Percentiles rank a stretch among this genome's conserved stretches.
Evolutionary conservation across 1,139 yeast species (phyloP).

Genomic region (Pichia sp.): DNA sequence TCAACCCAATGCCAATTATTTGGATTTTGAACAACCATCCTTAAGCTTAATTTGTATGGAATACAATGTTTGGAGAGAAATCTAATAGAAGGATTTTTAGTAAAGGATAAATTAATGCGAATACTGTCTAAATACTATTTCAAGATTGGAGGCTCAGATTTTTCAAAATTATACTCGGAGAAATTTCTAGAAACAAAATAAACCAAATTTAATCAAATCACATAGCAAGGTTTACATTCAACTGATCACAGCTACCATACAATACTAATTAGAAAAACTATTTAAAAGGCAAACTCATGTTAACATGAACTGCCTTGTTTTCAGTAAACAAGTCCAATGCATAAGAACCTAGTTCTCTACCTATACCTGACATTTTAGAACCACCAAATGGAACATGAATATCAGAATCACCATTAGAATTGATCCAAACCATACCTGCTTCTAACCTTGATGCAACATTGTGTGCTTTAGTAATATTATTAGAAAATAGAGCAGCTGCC

Average conservation of each 20-base stretch:
- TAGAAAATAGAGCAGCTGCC: slow-evolving; percentile 68
- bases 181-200: too few relatives aligned
- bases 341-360: slow-evolving; percentile 79
- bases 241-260: too few relatives aligned
- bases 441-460: slow-evolving; percentile 56
- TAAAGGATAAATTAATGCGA: too few relatives aligned
- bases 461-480: slow-evolving; percentile 50
- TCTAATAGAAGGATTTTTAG: too few relatives aligned
- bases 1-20: slow-evolving; percentile 98
- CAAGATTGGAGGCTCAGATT: too few relatives aligned
- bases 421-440: slow-evolving; percentile 84
- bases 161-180: too few relatives aligned
- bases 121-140: too few relatives aligned
- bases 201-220: too few relatives aligned
- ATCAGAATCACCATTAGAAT: slow-evolving; percentile 77
- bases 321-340: slow-evolving; percentile 71
- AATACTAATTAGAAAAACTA: background rate
- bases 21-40: slow-evolving; percentile 67
- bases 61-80: too few relatives aligned
- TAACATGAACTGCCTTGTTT: slow-evolving; percentile 73
- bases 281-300: slow-evolving; percentile 33
- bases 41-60: too few relatives aligned
- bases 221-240: too few relatives aligned
- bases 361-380: slow-evolving; percentile 72
- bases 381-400: slow-evolving; percentile 77